Evolutionary conservation across 176 grass and related monocot genomes (phyloP).

Genomic region (Aegilops speltoides): DNA sequence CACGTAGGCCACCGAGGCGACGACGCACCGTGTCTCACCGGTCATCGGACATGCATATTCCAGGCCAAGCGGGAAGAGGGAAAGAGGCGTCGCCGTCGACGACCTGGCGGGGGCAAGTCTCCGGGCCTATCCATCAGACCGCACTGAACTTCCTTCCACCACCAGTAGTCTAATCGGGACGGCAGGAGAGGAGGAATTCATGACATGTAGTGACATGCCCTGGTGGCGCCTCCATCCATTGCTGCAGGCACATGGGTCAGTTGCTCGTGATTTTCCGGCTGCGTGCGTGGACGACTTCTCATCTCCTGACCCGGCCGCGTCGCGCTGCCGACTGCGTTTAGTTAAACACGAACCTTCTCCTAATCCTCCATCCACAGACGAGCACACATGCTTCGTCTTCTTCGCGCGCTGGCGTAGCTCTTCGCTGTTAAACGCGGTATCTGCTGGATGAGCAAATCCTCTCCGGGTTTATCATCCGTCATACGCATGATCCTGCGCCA

Average conservation of each 20-base stretch:
- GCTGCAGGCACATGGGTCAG: not conserved
- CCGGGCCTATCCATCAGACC: not conserved
- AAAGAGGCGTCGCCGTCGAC: not conserved
- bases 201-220: not conserved
- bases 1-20: not conserved
- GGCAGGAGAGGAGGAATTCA: not conserved
- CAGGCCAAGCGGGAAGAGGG: conserved; percentile 1
- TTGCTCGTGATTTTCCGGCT: not conserved
- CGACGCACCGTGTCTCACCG: not conserved
- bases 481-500: conserved; percentile 23
- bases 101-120: conserved; percentile 14
- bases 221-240: not conserved
- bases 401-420: conserved; percentile 10
- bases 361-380: not conserved
- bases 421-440: conserved; percentile 31
- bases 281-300: conserved; percentile 22
- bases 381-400: not conserved
- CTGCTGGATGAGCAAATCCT: conserved; percentile 20
- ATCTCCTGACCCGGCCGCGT: conserved; percentile 28
- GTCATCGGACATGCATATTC: conserved; percentile 15
- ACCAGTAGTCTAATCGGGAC: not conserved
- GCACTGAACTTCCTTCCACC: not conserved
- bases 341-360: not conserved
- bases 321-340: conserved; percentile 6
- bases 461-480: not conserved